A percentile compares a stretch with the other conserved stretches of the same genome.
Conservation (phyloP, 306 rosid genomes). For the Rosa chinensis region DNA sequence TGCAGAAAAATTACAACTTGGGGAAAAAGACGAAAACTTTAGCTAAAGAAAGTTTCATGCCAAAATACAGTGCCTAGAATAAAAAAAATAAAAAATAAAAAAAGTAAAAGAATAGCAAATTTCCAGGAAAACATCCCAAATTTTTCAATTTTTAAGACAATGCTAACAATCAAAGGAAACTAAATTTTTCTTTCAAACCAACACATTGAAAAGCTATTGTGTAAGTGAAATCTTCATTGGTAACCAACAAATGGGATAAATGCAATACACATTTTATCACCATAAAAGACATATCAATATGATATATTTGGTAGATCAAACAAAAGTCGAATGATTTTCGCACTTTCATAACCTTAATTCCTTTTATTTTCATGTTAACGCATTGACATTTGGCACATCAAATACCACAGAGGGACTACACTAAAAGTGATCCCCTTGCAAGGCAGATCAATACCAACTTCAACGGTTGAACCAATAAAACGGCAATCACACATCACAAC, state of each 20-base stretch:
- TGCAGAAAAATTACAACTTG: neutral
- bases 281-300: too few species aligned
- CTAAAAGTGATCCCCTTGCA: neutral
- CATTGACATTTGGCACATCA: neutral
- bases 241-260: neutral
- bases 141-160: neutral
- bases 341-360: neutral
- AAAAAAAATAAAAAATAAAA: neutral
- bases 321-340: neutral
- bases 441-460: neutral
- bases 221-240: conserved; percentile 1
- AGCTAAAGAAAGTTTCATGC: neutral
- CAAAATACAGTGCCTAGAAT: neutral
- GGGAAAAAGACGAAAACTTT: neutral
- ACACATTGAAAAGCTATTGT: neutral
- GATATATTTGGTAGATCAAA: too few species aligned
- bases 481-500: neutral
- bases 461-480: neutral
- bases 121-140: neutral
- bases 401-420: neutral
- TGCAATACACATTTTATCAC: neutral
- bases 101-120: neutral
- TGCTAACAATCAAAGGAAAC: neutral
- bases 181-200: neutral
- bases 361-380: neutral